Conservation (phyloP, 2,329 filamentous ascomycete genomes). For the Dactylellina drechsleri region DNA sequence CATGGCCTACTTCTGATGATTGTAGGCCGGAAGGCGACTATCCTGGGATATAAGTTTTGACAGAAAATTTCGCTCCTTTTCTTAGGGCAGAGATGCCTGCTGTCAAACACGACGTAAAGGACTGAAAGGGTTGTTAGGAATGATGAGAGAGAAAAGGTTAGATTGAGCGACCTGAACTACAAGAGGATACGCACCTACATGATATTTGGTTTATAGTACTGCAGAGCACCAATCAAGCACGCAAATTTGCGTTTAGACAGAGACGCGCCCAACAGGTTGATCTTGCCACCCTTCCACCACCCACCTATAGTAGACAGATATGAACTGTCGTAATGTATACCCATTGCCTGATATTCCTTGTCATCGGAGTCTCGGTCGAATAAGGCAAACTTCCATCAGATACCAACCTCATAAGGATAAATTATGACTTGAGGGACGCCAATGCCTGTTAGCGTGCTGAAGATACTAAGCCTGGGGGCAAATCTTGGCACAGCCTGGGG, state of each 20-base stretch:
- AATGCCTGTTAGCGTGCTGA: constrained; percentile 20
- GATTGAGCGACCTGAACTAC: constrained; percentile 55
- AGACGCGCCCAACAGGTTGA: constrained; percentile 55
- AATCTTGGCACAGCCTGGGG: constrained; percentile 20
- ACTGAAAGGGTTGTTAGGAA: constrained; percentile 28
- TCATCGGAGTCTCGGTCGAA: constrained; percentile 20
- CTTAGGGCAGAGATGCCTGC: too few species aligned
- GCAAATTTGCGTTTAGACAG: constrained; percentile 53
- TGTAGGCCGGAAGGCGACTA: too few species aligned
- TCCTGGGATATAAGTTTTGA: too few species aligned
- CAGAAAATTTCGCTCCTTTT: neutral
- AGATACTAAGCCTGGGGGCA: constrained; percentile 27
- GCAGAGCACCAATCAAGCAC: constrained; percentile 55
- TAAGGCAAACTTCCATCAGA: constrained; percentile 29
- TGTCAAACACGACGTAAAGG: neutral
- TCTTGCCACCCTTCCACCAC: constrained; percentile 34
- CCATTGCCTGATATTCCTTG: constrained; percentile 12
- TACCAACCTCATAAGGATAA: constrained; percentile 20
- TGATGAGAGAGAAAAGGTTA: constrained; percentile 30
- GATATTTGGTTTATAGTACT: constrained; percentile 53
- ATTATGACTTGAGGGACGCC: constrained; percentile 13
- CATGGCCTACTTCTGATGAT: too few species aligned
- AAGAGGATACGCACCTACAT: constrained; percentile 56
- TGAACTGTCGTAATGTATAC: constrained; percentile 13
- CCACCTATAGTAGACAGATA: constrained; percentile 38